Percentiles rank a stretch among this genome's conserved stretches.
Evolutionary conservation across 2,329 filamentous ascomycete genomes (phyloP).

Genomic region (Venturia asperata): DNA sequence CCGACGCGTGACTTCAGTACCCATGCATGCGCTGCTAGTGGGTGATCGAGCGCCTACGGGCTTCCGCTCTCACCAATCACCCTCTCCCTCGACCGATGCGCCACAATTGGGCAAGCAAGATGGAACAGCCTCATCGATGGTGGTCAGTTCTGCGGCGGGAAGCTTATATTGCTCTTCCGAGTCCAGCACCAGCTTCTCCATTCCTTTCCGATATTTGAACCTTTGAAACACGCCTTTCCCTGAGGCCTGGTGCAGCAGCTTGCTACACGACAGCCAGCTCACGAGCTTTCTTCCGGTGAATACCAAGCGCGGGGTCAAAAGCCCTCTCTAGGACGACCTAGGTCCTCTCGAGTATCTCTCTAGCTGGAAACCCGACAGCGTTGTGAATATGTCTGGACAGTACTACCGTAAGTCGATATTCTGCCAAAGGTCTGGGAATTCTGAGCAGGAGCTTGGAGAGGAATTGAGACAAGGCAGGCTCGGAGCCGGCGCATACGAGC

Average conservation of each 20-base stretch:
- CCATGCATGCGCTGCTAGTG: neutral
- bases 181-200: neutral
- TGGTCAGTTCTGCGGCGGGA: neutral
- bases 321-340: neutral
- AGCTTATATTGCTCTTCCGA: neutral
- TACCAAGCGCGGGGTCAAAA: slow-evolving; percentile 2
- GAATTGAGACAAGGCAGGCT: neutral
- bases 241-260: neutral
- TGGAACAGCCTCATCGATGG: neutral
- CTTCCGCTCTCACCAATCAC: slow-evolving; percentile 5
- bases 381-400: slow-evolving; percentile 1
- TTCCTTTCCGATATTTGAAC: neutral
- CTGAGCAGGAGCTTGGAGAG: neutral
- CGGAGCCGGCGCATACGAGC: slow-evolving; percentile 3
- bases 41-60: neutral
- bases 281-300: neutral
- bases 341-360: neutral
- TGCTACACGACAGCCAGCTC: neutral
- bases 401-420: slow-evolving; percentile 8
- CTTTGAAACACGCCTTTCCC: neutral
- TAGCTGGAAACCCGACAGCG: neutral
- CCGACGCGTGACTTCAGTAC: neutral
- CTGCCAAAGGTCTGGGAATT: neutral
- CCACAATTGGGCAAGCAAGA: slow-evolving; percentile 7
- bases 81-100: neutral